phyloP scores from a whole-genome alignment of 2,329 filamentous ascomycete genomes.

The Parasarocladium wereldwijsianum region DNA sequence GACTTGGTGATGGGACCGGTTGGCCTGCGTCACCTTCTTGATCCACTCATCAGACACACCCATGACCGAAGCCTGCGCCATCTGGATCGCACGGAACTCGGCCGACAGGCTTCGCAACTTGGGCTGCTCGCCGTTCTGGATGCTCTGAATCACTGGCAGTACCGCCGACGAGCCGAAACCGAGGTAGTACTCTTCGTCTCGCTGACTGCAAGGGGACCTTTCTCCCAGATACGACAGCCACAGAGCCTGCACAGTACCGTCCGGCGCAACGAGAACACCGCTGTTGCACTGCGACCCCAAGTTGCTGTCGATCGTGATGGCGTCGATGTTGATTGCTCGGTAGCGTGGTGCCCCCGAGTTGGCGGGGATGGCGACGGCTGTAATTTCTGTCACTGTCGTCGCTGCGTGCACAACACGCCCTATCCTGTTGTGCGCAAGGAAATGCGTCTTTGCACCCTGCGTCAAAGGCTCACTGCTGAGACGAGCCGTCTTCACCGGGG shows the following conservation, averaged over 20 bases:
- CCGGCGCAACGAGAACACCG: constrained; percentile 77
- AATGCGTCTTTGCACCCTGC: constrained; percentile 87
- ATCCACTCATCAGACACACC: constrained; percentile 96
- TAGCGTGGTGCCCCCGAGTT: constrained; percentile 87
- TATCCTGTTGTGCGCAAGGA: constrained; percentile 97
- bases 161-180: constrained; percentile 81
- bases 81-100: constrained; percentile 88
- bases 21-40: constrained; percentile 71
- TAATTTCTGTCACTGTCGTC: constrained; percentile 92
- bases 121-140: constrained; percentile 66
- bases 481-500: constrained; percentile 78
- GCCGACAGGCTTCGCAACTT: constrained; percentile 83
- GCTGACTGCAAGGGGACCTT: constrained; percentile 59
- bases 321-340: constrained; percentile 87
- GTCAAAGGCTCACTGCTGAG: constrained; percentile 71
- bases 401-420: constrained; percentile 85
- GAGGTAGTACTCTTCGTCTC: constrained; percentile 93
- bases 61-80: constrained; percentile 95
- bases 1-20: constrained; percentile 84
- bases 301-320: constrained; percentile 90
- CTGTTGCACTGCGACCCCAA: constrained; percentile 85
- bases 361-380: constrained; percentile 88
- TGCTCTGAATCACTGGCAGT: constrained; percentile 74
- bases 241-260: constrained; percentile 84
- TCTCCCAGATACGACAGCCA: constrained; percentile 97